Evolutionary conservation across 352 stramenopile species (phyloP), one percentile per base, ranked within the genome.

Genomic region (Globisporangium irregulare): DNA sequence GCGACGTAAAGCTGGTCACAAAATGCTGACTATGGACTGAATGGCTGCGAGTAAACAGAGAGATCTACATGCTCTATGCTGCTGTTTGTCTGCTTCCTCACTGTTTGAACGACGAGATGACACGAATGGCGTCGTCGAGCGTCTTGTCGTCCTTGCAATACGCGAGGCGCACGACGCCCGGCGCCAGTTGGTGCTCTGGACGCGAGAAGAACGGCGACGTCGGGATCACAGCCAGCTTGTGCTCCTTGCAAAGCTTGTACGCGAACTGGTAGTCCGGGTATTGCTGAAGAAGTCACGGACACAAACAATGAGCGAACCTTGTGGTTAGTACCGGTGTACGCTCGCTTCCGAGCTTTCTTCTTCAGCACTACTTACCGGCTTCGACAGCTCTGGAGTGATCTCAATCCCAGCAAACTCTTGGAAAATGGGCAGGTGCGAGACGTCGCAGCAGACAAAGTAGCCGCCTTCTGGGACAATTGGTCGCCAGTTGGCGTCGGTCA

Each of bases 81-180:
- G 51, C 59, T 38, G 38, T 46, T 4, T 64, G 58, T 27, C 43
- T 51, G 43, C 43, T 1, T 51, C 43, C 46, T 54, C n/a, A 70
- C 36, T 25, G 27, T 67, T 62, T 71, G 29, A 90, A 65, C n/a
- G 73, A 79, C 59, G 82, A 72, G 68, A 95, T 94, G 70, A 93
- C 79, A 51, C 81, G 73, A 57, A 94, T 93, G 36, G 94, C 94
- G 50, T 93, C 80, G 62, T 94, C 77, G 22, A 98, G 73, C 5
- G 93, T 98, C 66, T 97, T 86, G 70, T 99, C 96, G 67, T 97
- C 95, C 76, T 99, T 99, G 76, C 97, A 99, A 81, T 97, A 99
- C 9, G 95, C 96, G 65, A 99, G 93, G 51, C 97, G 93, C 32
- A 95, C 84, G 34, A 96, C 60, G 12, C 81, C 89, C 0, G 77